Percentiles rank a stretch among this genome's conserved stretches.
Evolutionary conservation across 192 early-diverging fungal species (phyloP).

Genomic region (Thamnidium elegans): DNA sequence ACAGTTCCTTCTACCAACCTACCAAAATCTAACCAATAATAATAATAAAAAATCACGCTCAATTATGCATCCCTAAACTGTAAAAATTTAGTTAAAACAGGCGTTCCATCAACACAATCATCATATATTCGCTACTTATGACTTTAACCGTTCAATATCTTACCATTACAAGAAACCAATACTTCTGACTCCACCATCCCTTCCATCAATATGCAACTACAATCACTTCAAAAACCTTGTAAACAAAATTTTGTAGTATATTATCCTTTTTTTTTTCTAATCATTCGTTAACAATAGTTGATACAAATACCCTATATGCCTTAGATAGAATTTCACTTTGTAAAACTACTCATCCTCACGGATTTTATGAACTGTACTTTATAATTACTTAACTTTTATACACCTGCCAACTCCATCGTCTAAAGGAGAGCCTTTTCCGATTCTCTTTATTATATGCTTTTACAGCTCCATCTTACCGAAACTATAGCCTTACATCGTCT

Average conservation of each 20-base stretch:
- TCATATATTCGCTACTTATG: background rate
- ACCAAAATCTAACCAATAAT: background rate
- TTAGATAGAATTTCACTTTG: background rate
- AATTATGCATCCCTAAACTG: background rate
- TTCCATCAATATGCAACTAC: background rate
- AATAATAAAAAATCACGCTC: background rate
- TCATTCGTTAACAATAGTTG: background rate
- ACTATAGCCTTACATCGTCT: background rate
- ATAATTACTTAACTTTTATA: background rate
- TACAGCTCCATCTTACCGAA: background rate
- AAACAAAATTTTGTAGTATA: background rate
- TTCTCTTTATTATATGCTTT: background rate
- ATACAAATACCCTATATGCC: background rate
- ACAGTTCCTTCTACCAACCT: too few species aligned
- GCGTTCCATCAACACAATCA: background rate
- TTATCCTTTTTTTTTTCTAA: background rate
- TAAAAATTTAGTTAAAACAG: background rate
- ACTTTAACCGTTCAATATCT: background rate
- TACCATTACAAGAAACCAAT: background rate
- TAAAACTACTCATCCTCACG: background rate
- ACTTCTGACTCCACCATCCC: background rate
- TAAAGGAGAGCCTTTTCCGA: background rate
- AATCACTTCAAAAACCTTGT: background rate
- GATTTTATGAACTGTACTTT: background rate
- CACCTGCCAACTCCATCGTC: background rate